Evolutionary conservation across 192 early-diverging fungal species (phyloP).

Genomic region (Allomyces arbusculus): DNA sequence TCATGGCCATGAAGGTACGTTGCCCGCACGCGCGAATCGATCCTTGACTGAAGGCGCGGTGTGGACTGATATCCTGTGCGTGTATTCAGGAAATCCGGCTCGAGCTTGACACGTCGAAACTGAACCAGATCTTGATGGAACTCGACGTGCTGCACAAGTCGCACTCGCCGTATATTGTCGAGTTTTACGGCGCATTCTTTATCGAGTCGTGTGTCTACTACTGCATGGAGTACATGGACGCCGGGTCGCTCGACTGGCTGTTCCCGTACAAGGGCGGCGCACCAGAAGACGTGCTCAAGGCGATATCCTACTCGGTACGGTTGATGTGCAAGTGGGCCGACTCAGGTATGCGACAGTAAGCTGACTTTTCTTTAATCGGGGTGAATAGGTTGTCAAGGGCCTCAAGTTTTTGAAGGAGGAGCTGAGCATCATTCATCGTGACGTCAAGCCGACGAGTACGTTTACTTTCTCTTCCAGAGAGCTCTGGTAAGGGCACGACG

Average conservation of each 20-base stretch:
- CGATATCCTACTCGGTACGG: constrained; percentile 47
- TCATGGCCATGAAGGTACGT: constrained; percentile 56
- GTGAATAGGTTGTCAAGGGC: constrained; percentile 50
- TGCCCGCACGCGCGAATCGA: too few species aligned
- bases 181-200: constrained; percentile 94
- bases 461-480: not conserved
- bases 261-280: constrained; percentile 45
- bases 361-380: constrained; percentile 2
- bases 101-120: constrained; percentile 66
- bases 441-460: constrained; percentile 1
- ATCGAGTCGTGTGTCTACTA: constrained; percentile 88
- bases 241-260: constrained; percentile 67
- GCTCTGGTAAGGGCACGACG: too few species aligned
- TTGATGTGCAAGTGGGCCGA: not conserved
- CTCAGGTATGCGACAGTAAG: too few species aligned
- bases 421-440: constrained; percentile 72
- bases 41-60: too few species aligned
- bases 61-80: too few species aligned
- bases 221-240: constrained; percentile 98
- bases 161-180: constrained; percentile 74
- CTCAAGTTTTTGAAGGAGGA: constrained; percentile 71
- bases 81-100: constrained; percentile 47
- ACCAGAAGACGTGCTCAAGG: constrained; percentile 56
- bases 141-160: constrained; percentile 80
- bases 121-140: constrained; percentile 93